Evolutionary conservation across 176 grass and related monocot species (phyloP).

Genomic region (Carex parvula): DNA sequence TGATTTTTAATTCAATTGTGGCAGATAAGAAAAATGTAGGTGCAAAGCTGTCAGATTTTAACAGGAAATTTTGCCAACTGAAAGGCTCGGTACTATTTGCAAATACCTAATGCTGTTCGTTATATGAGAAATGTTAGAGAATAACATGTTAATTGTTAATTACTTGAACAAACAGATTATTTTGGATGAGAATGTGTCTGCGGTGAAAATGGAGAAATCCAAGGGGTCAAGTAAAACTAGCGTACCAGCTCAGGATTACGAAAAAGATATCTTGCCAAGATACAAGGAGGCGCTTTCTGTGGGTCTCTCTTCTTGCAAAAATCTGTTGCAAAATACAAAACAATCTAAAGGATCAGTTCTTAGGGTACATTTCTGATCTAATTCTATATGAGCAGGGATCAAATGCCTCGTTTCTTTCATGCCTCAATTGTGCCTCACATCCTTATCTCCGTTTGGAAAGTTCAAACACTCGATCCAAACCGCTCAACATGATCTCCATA

Average conservation of each 20-base stretch:
- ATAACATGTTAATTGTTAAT: background rate
- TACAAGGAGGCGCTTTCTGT: conserved; percentile 61
- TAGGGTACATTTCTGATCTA: conserved; percentile 41
- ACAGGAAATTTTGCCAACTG: background rate
- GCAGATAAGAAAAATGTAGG: background rate
- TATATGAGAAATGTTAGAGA: background rate
- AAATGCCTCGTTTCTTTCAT: too few species aligned
- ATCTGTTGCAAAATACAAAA: conserved; percentile 42
- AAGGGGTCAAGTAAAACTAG: conserved; percentile 32
- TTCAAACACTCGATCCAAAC: too few species aligned
- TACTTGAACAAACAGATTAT: conserved; percentile 35
- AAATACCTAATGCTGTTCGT: background rate
- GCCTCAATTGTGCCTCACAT: too few species aligned
- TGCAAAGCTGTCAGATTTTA: background rate
- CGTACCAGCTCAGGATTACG: conserved; percentile 70
- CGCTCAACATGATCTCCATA: too few species aligned
- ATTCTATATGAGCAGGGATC: background rate
- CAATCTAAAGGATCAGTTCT: conserved; percentile 48
- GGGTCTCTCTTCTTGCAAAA: conserved; percentile 57
- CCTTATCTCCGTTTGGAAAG: too few species aligned
- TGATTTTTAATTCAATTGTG: background rate
- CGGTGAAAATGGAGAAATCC: conserved; percentile 21
- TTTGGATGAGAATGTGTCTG: conserved; percentile 38
- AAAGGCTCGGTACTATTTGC: background rate
- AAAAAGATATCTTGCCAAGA: conserved; percentile 81